Percentiles rank a stretch among this genome's conserved stretches.
Evolutionary conservation across 257 asterid species (phyloP).

Genomic region (Catharanthus roseus): DNA sequence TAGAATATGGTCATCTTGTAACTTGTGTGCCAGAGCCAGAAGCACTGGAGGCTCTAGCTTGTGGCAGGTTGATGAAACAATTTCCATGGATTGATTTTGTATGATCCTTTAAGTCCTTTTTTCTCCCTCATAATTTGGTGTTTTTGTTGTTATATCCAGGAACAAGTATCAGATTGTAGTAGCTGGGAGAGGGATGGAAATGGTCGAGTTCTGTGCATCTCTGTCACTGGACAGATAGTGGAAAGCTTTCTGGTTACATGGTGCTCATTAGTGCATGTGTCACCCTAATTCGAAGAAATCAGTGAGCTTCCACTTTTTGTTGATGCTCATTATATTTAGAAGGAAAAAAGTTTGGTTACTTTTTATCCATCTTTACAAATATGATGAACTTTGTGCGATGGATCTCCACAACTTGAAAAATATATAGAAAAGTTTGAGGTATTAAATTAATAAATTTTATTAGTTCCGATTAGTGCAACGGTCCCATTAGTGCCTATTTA

Average conservation of each 20-base stretch:
- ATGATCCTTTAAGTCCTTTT: background rate
- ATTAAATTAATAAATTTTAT: background rate
- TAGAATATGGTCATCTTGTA: slow-evolving; percentile 54
- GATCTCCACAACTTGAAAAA: background rate
- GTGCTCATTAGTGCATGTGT: background rate
- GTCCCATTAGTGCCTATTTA: too few species aligned
- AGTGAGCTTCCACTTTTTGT: too few species aligned
- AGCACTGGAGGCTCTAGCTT: slow-evolving; percentile 63
- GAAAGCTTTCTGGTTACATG: background rate
- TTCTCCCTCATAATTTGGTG: background rate
- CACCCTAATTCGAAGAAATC: background rate
- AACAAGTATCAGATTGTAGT: slow-evolving; percentile 73
- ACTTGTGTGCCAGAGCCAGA: slow-evolving; percentile 96
- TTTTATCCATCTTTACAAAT: too few species aligned
- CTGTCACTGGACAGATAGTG: background rate
- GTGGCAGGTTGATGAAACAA: slow-evolving; percentile 47
- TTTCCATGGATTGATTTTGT: background rate
- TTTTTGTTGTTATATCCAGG: slow-evolving; percentile 36
- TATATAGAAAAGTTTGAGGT: background rate
- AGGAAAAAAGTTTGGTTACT: too few species aligned
- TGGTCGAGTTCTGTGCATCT: slow-evolving; percentile 55
- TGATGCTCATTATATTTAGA: too few species aligned
- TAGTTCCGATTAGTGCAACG: too few species aligned
- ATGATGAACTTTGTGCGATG: background rate
- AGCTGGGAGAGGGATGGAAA: slow-evolving; percentile 97